A percentile compares a stretch with the other conserved stretches of the same genome.
Evolutionary conservation across 352 stramenopile species (phyloP).

Genomic region (Pythium chondricola): DNA sequence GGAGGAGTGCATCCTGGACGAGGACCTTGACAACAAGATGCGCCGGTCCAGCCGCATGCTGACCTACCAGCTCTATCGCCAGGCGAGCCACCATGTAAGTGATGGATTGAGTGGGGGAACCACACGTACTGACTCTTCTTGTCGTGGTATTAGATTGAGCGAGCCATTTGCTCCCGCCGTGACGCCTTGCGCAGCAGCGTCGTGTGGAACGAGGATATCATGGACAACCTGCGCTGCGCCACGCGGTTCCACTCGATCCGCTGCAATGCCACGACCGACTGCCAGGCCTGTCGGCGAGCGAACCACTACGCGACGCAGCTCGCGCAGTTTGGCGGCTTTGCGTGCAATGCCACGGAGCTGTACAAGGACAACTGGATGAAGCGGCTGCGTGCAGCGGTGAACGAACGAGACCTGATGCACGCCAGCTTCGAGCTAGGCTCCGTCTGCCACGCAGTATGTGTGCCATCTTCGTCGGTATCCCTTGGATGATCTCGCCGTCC

Average conservation of each 20-base stretch:
- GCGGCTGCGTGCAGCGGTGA: constrained; percentile 34
- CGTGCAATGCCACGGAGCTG: constrained; percentile 54
- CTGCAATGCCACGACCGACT: constrained; percentile 34
- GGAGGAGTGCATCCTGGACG: constrained; percentile 61
- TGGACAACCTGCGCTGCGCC: constrained; percentile 40
- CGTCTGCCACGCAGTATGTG: constrained; percentile 66
- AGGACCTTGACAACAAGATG: constrained; percentile 56
- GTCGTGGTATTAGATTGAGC: constrained; percentile 48
- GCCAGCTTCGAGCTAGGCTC: constrained; percentile 67
- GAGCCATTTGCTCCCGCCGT: constrained; percentile 58
- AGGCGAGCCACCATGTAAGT: constrained; percentile 61
- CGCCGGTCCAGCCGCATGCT: constrained; percentile 23
- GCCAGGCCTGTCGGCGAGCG: constrained; percentile 66
- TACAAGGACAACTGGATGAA: constrained; percentile 66
- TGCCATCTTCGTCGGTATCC: neutral
- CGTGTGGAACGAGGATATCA: constrained; percentile 63
- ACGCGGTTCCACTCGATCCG: constrained; percentile 32
- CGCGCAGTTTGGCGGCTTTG: constrained; percentile 50
- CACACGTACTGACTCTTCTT: neutral
- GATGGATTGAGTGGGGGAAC: neutral
- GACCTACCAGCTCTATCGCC: constrained; percentile 41
- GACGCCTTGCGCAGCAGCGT: constrained; percentile 62
- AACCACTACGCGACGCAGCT: constrained; percentile 57
- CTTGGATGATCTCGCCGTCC: neutral
- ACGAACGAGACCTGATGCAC: constrained; percentile 22